phyloP scores from a whole-genome alignment of 805 yeast species.

The Starmerella stigmatis region DNA sequence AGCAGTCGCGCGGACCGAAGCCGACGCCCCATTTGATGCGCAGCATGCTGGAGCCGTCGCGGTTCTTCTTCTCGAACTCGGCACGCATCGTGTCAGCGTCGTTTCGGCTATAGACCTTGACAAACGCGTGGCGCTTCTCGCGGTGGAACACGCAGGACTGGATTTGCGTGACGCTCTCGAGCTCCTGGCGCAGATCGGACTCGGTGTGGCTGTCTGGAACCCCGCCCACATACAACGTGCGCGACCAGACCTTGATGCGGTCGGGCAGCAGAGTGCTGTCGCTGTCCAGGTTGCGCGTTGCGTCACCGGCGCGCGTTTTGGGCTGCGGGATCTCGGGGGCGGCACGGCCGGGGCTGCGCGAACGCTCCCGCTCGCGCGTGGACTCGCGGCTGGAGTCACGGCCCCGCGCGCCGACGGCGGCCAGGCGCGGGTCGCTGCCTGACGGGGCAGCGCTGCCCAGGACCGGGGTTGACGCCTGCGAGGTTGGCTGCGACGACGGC shows the following conservation, averaged over 20 bases:
- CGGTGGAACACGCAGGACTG: slow-evolving; percentile 80
- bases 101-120: slow-evolving; percentile 78
- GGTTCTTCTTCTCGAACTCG: slow-evolving; percentile 48
- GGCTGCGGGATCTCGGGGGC: slow-evolving; percentile 17
- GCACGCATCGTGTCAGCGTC: slow-evolving; percentile 81
- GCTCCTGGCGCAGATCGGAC: slow-evolving; percentile 51
- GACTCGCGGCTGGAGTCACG: slow-evolving; percentile 8
- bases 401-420: slow-evolving; percentile 17
- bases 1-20: slow-evolving; percentile 96
- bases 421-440: slow-evolving; percentile 13
- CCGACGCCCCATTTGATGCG: slow-evolving; percentile 99
- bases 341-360: slow-evolving; percentile 19
- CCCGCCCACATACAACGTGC: slow-evolving; percentile 92
- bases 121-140: slow-evolving; percentile 91
- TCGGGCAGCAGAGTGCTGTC: slow-evolving; percentile 46
- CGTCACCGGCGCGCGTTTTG: slow-evolving; percentile 20
- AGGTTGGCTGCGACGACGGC: background rate
- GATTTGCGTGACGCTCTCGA: slow-evolving; percentile 81
- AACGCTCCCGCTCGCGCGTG: slow-evolving; percentile 20
- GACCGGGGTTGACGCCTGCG: background rate
- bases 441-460: no score
- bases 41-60: slow-evolving; percentile 51
- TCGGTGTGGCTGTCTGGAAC: slow-evolving; percentile 78
- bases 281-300: slow-evolving; percentile 17
- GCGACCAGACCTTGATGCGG: slow-evolving; percentile 67